These are phyloP conservation scores for Lipomyces anomalus DNA, from an alignment of 805 yeast genomes.

Conservation along the genomic window DNA sequence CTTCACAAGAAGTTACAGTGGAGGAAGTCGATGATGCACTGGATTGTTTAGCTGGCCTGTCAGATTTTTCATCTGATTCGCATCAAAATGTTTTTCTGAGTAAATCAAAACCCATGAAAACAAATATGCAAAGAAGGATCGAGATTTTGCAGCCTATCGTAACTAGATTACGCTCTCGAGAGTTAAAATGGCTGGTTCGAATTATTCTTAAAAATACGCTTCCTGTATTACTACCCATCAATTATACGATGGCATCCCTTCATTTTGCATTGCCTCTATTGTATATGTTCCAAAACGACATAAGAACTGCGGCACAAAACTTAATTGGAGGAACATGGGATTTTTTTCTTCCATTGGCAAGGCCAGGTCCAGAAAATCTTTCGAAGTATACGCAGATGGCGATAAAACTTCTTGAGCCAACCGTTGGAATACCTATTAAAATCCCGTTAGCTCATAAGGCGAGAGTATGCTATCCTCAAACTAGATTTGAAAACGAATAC, in stretches of 20 bases:
- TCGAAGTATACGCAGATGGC: constrained; percentile 2
- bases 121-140: not conserved
- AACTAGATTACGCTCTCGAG: constrained; percentile 1
- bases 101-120: not conserved
- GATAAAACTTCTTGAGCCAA: constrained; percentile 7
- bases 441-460: constrained; percentile 13
- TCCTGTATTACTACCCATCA: constrained; percentile 8
- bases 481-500: not conserved
- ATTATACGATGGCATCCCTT: not conserved
- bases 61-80: constrained; percentile 5
- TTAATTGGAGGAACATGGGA: constrained; percentile 7
- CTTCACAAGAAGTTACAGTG: constrained; percentile 4
- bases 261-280: constrained; percentile 13
- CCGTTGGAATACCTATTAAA: constrained; percentile 7
- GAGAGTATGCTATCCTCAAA: constrained; percentile 1
- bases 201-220: constrained; percentile 8
- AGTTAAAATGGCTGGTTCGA: constrained; percentile 17
- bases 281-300: constrained; percentile 3
- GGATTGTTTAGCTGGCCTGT: constrained; percentile 2
- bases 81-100: not conserved
- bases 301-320: not conserved
- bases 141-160: constrained; percentile 7
- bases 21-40: constrained; percentile 5
- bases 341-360: not conserved
- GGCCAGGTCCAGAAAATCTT: not conserved